Evolutionary conservation across 2,329 filamentous ascomycete genomes (phyloP), one percentile per base, ranked within the genome.

Genomic region (Hypoxylon sp.): DNA sequence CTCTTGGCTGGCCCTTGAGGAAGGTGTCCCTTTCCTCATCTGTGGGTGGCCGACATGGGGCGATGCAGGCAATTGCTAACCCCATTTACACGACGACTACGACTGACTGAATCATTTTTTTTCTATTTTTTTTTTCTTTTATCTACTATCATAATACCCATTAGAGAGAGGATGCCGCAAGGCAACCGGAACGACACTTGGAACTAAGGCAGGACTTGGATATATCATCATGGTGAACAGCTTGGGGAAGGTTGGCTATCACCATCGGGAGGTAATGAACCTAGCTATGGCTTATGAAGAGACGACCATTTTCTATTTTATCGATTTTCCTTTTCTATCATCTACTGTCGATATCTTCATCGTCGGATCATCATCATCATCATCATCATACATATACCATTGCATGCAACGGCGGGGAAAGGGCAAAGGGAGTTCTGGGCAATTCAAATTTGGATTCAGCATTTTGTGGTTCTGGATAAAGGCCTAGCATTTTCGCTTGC

Each of bases 1-100:
- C 61, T 62, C 52, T 69, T 53, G 69, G 72, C 73, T 63, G 72
- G 72, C 64, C n/a, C 70, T 74, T 69, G 67, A 66, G 63, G 64
- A 67, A 64, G 63, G 35, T 45, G 30, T 16, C 35, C 30, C 51
- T 29, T 54, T 51, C 51, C 55, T 57, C 55, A 52, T 40, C 53
- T 63, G 61, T 59, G 56, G 50, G 55, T 61, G 63, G 59, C 62
- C 61, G 63, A 62, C 57, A n/a, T n/a, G 59, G 61, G 63, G 68
- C 66, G 67, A 71, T 69, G 66, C 70, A 63, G 71, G 70, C 64
- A 66, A 71, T 73, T 67, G 64, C 67, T 64, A 48, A 9, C 63
- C 61, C 67, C 64, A 63, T 66, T 60, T 61, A 50, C 59, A 59
- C 57, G 57, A 51, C 50, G 45, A 57, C 45, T 60, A 57, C 57